phyloP scores from a whole-genome alignment of 306 rosid genomes.

The Lithocarpus polystachyus region DNA sequence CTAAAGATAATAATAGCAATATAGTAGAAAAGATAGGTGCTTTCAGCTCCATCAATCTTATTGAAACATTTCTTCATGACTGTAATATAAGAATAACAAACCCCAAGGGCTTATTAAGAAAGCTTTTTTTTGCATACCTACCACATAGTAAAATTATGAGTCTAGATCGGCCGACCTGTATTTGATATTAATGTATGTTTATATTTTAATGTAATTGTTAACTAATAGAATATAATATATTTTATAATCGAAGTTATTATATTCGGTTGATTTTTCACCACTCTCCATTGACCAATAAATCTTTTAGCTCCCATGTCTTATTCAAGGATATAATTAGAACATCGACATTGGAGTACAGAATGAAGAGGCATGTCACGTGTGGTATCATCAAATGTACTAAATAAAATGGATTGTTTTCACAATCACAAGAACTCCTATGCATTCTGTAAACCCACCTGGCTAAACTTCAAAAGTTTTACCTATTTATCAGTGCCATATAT shows the following conservation, averaged over 20 bases:
- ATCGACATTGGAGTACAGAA: too few relatives aligned
- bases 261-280: background rate
- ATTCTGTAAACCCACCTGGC: too few relatives aligned
- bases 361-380: too few relatives aligned
- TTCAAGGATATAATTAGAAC: background rate
- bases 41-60: background rate
- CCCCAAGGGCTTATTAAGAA: background rate
- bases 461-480: background rate
- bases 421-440: too few relatives aligned
- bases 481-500: background rate
- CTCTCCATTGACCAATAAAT: background rate
- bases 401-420: too few relatives aligned
- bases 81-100: background rate
- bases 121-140: background rate
- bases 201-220: background rate
- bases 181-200: background rate
- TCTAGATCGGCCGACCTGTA: conserved; percentile 4
- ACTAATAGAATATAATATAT: conserved; percentile 18
- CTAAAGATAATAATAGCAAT: too few relatives aligned
- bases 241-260: conserved; percentile 5
- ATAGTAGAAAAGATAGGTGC: too few relatives aligned
- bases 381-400: too few relatives aligned
- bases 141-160: background rate
- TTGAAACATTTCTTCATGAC: background rate
- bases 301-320: background rate